Base-by-base conservation (phyloP, 768 basidiomycete species). In the Mycena epipterygia region DNA sequence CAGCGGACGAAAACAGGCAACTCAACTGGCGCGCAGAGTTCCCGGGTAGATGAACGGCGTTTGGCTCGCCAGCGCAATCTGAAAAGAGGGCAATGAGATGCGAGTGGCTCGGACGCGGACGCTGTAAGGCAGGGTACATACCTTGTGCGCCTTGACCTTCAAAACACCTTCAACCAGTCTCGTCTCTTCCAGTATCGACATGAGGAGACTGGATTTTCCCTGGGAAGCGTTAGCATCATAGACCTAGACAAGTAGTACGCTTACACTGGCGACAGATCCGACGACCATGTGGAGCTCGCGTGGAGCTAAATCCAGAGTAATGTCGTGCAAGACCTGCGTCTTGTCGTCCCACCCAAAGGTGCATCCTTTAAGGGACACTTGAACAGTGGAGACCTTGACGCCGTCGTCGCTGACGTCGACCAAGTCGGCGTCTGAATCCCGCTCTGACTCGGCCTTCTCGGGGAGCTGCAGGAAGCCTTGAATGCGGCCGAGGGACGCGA, bases 171-270 rank as follows among this genome's bases (percentile, higher is more conserved):
- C 30, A 13, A 44, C 51, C 14, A 51, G 49, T 21, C 8, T 68
- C 30, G 58, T 68, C 49, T 68, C 66, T 27, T 29, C 49, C 58
- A 68, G 32, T 33, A 68, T 53, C 58, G 66, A 68, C 66, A 68
- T 68, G 13, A 68, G 59, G 21, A 68, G 66, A 19, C 66, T 68
- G 25, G 66, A 68, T 44, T 68, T 68, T 17, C 66, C 66, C 66
- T 68, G 55, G 21, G 35, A 12, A 7, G 19, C 32, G 42, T 33
- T 23, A 23, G 19, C 29, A 39, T 17, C 37, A 44, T 11, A n/a
- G 42, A 16, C 8, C 49, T 19, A 39, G 39, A 29, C 5, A 37
- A 8, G 37, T n/a, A 29, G 8, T 8, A 16, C 37, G 37, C 60
- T 25, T n/a, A 68, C 67, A 42, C 67, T 68, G 9, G n/a, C n/a